Evolutionary conservation across 169 alveolate genomes (phyloP).

Genomic region (Pseudocohnilembus persalinus): DNA sequence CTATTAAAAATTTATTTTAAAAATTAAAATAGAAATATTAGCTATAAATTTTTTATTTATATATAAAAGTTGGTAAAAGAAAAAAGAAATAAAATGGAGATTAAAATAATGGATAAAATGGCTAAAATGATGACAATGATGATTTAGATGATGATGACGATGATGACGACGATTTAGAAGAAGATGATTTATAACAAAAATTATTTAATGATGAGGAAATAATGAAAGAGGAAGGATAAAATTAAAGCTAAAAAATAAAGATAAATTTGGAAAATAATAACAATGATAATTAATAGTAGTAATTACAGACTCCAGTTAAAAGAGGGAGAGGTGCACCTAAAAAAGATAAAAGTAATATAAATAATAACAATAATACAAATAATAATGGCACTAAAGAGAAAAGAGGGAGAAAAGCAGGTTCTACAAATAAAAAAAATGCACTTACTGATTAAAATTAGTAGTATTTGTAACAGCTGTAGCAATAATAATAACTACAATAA

Average conservation of each 20-base stretch:
- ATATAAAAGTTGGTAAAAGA: too few species aligned
- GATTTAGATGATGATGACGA: constrained; percentile 8
- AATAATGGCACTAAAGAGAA: background rate
- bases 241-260: background rate
- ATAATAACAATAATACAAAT: too few species aligned
- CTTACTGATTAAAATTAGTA: too few species aligned
- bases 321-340: background rate
- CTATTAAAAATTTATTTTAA: background rate
- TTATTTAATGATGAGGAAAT: too few species aligned
- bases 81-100: constrained; percentile 11
- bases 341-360: background rate
- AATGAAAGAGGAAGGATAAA: constrained; percentile 2
- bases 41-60: too few species aligned
- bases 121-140: constrained; percentile 2
- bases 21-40: background rate
- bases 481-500: too few species aligned
- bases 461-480: background rate
- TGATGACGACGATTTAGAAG: constrained; percentile 6
- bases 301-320: background rate
- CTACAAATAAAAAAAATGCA: too few species aligned
- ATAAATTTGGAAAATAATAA: background rate
- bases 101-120: background rate
- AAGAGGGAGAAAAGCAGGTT: background rate
- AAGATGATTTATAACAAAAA: too few species aligned
- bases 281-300: background rate